These are phyloP conservation scores for Lotmaria passim DNA, from an alignment of 208 protist genomes.

Conservation along the genomic window DNA sequence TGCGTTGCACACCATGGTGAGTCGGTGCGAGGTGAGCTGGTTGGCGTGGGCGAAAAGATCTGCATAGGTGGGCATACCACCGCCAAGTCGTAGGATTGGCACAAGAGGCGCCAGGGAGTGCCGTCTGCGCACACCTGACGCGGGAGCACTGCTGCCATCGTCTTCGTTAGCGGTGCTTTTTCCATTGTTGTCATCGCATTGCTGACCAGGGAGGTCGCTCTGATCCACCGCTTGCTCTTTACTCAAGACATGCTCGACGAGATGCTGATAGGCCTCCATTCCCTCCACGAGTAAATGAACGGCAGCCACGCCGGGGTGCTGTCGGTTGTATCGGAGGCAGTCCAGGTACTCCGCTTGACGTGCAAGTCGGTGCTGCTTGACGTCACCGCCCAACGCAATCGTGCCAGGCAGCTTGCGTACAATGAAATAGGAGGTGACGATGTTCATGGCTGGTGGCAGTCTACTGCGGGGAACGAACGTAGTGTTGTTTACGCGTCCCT, in stretches of 20 bases:
- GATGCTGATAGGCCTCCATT: constrained; percentile 53
- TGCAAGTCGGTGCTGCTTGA: constrained; percentile 23
- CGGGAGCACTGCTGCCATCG: too few relatives aligned
- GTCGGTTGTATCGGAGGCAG: constrained; percentile 58
- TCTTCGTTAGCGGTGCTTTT: too few relatives aligned
- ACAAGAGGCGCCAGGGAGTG: constrained; percentile 27
- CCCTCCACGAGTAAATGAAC: constrained; percentile 79
- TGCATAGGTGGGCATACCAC: constrained; percentile 60
- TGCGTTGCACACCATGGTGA: constrained; percentile 88
- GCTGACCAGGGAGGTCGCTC: too few relatives aligned
- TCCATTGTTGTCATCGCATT: too few relatives aligned
- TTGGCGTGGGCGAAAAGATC: constrained; percentile 82
- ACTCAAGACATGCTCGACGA: constrained; percentile 44
- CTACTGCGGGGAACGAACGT: not conserved
- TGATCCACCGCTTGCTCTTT: too few relatives aligned
- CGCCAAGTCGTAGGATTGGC: constrained; percentile 42
- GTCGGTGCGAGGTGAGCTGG: constrained; percentile 45
- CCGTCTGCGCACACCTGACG: not conserved
- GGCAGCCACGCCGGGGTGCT: constrained; percentile 51
- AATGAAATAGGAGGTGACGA: constrained; percentile 82
- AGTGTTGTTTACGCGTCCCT: not conserved
- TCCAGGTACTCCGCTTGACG: constrained; percentile 81
- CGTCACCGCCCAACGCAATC: constrained; percentile 57
- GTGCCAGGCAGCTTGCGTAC: constrained; percentile 68
- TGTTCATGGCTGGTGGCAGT: constrained; percentile 49